Conservation (phyloP, 768 basidiomycete genomes). For the Suillus lakei region DNA sequence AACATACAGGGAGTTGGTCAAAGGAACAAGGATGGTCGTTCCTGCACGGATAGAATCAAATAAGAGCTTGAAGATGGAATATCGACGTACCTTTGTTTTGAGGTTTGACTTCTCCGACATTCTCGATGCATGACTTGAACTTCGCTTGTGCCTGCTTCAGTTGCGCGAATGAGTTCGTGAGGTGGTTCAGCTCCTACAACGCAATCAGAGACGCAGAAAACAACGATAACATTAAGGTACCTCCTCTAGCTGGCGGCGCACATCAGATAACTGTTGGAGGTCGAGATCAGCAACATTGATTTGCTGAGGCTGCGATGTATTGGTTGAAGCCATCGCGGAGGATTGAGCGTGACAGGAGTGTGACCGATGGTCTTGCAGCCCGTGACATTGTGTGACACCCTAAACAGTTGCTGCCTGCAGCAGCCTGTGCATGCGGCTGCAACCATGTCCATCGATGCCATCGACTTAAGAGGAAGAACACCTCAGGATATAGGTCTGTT, state of each 20-base stretch:
- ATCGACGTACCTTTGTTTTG: constrained; percentile 59
- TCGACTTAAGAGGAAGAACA: constrained; percentile 35
- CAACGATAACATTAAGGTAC: constrained; percentile 42
- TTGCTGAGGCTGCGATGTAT: constrained; percentile 56
- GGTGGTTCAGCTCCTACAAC: constrained; percentile 84
- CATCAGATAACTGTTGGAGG: constrained; percentile 84
- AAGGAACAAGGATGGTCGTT: constrained; percentile 87
- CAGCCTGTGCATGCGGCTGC: constrained; percentile 23
- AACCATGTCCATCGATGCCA: constrained; percentile 29
- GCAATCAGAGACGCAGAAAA: neutral
- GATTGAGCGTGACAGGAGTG: constrained; percentile 8
- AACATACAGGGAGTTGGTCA: constrained; percentile 95
- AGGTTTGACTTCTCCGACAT: constrained; percentile 74
- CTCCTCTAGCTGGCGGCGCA: constrained; percentile 91
- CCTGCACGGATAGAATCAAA: constrained; percentile 47
- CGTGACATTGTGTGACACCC: constrained; percentile 25
- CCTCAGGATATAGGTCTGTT: constrained; percentile 59
- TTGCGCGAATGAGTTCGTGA: constrained; percentile 90
- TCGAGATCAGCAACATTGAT: constrained; percentile 85
- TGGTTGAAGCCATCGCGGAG: constrained; percentile 38
- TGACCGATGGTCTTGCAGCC: constrained; percentile 19
- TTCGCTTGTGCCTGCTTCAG: constrained; percentile 93
- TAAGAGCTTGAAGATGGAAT: neutral
- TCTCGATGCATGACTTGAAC: constrained; percentile 86
- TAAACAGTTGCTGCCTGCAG: constrained; percentile 13